These are phyloP conservation scores for Centaurea solstitialis DNA, from an alignment of 129 eudicot species.

Conservation along the genomic window DNA sequence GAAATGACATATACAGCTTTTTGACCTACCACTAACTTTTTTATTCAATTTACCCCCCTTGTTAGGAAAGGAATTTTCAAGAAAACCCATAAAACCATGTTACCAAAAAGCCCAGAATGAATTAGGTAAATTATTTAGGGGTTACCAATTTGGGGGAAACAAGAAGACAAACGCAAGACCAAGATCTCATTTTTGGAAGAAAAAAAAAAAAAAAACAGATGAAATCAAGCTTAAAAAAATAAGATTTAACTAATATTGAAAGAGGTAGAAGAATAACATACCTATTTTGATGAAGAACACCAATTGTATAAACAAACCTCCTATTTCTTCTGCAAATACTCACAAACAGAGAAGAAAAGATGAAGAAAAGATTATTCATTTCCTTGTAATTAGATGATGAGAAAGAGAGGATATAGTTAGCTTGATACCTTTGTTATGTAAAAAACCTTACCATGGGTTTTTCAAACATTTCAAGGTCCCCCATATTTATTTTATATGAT, in stretches of 20 bases:
- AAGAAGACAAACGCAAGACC: conserved; percentile 18
- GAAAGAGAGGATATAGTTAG: no score
- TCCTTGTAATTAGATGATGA: conserved; percentile 8
- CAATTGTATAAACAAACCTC: conserved; percentile 14
- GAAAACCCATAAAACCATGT: conserved; percentile 1
- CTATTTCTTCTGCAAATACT: conserved; percentile 1
- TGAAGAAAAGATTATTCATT: conserved; percentile 30
- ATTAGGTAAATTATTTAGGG: neutral
- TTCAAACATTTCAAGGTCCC: no score
- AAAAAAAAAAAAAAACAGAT: no score
- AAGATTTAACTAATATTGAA: conserved; percentile 13
- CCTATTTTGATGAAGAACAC: conserved; percentile 27
- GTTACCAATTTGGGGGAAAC: conserved; percentile 13
- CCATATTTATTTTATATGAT: no score
- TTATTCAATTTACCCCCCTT: no score
- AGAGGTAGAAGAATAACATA: conserved; percentile 6
- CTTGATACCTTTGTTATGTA: no score
- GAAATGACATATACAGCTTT: neutral
- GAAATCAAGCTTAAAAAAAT: conserved; percentile 11
- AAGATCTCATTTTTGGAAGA: neutral
- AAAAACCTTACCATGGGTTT: no score
- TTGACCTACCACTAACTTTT: no score
- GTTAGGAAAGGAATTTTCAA: conserved; percentile 14
- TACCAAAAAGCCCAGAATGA: neutral
- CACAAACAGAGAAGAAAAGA: conserved; percentile 15